phyloP scores from a whole-genome alignment of 768 basidiomycete species.

The Tricholomella constricta region DNA sequence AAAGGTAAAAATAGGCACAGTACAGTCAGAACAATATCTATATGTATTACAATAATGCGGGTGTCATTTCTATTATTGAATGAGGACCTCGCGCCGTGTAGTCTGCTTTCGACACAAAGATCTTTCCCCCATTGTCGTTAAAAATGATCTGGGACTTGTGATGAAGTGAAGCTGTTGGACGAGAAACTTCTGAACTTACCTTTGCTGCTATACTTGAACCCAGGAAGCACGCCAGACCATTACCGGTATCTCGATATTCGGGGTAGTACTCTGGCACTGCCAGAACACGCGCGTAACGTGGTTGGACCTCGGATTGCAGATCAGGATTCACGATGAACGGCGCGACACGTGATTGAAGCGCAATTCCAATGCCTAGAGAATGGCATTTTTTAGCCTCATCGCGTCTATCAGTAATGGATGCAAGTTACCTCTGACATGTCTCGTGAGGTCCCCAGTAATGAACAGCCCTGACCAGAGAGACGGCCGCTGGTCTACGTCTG shows the following conservation, averaged over 20 bases:
- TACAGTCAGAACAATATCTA: neutral
- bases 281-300: slow-evolving; percentile 62
- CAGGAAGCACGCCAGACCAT: slow-evolving; percentile 78
- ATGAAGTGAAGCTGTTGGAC: slow-evolving; percentile 1
- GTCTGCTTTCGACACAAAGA: slow-evolving; percentile 78
- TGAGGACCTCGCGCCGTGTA: slow-evolving; percentile 74
- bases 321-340: slow-evolving; percentile 65
- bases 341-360: slow-evolving; percentile 71
- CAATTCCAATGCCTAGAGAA: slow-evolving; percentile 57
- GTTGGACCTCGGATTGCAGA: slow-evolving; percentile 69
- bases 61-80: slow-evolving; percentile 75
- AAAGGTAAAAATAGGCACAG: neutral
- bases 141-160: slow-evolving; percentile 61
- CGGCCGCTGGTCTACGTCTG: slow-evolving; percentile 66
- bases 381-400: too few species aligned
- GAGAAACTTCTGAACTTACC: slow-evolving; percentile 38
- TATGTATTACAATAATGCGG: slow-evolving; percentile 60
- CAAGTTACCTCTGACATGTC: slow-evolving; percentile 67
- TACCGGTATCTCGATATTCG: slow-evolving; percentile 85
- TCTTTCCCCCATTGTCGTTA: slow-evolving; percentile 64
- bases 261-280: slow-evolving; percentile 88
- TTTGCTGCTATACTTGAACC: slow-evolving; percentile 86
- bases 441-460: slow-evolving; percentile 77
- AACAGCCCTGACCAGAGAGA: slow-evolving; percentile 79
- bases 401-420: neutral